A percentile compares a stretch with the other conserved stretches of the same genome.
These are phyloP conservation scores for Phaeodactylum tricornutum DNA, from an alignment of 108 stramenopile species.

Conservation along the genomic window DNA sequence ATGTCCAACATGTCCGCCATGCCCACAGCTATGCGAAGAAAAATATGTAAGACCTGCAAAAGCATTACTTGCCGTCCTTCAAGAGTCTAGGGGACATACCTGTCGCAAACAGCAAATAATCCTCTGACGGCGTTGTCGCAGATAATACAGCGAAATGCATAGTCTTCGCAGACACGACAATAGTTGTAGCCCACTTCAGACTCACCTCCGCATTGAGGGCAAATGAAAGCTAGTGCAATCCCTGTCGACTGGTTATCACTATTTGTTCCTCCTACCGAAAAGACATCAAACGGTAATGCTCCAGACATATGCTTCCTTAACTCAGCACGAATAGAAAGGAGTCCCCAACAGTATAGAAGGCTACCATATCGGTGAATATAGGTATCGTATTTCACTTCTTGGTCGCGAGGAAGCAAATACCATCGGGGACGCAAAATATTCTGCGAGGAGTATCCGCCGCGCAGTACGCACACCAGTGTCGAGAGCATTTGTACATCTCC, in stretches of 20 bases:
- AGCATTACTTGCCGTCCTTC: slow-evolving; percentile 7
- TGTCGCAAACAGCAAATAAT: slow-evolving; percentile 47
- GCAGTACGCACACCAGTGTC: slow-evolving; percentile 67
- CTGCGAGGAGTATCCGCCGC: no score
- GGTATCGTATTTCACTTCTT: slow-evolving; percentile 44
- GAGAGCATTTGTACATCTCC: slow-evolving; percentile 77
- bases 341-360: slow-evolving; percentile 62
- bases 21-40: slow-evolving; percentile 20
- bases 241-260: slow-evolving; percentile 13
- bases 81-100: slow-evolving; percentile 12
- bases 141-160: slow-evolving; percentile 64
- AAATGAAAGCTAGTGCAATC: slow-evolving; percentile 31
- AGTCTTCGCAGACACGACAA: slow-evolving; percentile 43
- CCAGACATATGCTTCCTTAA: slow-evolving; percentile 53
- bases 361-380: slow-evolving; percentile 56
- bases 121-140: slow-evolving; percentile 69
- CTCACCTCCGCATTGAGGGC: slow-evolving; percentile 37
- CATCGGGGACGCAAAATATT: slow-evolving; percentile 6
- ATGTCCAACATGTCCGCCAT: slow-evolving; percentile 66
- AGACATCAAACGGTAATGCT: slow-evolving; percentile 11
- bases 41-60: background rate
- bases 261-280: no score
- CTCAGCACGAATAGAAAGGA: slow-evolving; percentile 50
- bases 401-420: slow-evolving; percentile 33
- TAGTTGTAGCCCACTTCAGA: slow-evolving; percentile 26